Base-by-base conservation (phyloP, 23 red algal species). In the Cyanidioschyzon merolae region DNA sequence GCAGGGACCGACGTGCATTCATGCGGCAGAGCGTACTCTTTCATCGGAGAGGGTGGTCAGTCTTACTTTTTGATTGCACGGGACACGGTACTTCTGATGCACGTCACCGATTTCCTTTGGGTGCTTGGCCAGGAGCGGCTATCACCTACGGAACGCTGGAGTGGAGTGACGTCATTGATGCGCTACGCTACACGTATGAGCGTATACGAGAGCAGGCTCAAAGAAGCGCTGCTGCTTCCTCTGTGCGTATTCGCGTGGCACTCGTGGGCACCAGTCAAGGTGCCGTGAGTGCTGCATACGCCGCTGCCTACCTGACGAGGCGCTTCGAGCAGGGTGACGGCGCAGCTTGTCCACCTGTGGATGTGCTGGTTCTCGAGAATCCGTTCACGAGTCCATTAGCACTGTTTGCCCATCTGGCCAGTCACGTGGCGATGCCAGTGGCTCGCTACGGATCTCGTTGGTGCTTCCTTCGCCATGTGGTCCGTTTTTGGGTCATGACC, bases 1-100 rank as follows among this genome's bases (percentile, higher is more conserved):
- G 63, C 2, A 25, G 63, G 29, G 63, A 71, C 29, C 63, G 63
- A 71, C 63, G 63, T 3, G 63, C 63, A 27, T 71, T 71, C 29
- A 32, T 71, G 63, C 63, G 63, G 7, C 63, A 71, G 63, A 71
- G 63, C 29, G 63, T 32, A 3, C 63, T 71, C 63, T 71, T 71
- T 35, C 63, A 71, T 3, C 63, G 63, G 29, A 25, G 63, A 32
- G 63, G 63, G 3, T 71, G 63, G 63, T 35, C 21, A 12, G 32
- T 35, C 12, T 35, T 71, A 27, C 63, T 71, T 25, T 71, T 71
- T 27, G 63, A 71, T 27, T 71, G 63, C 29, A 71, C 63, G 2
- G 32, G 32, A 25, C 63, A 71, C 63, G 63, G 63, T 27, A 71
- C 63, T 71, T 71, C 63, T 3, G 63, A 71, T 71, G 63, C n/a